A percentile compares a stretch with the other conserved stretches of the same genome.
These are phyloP conservation scores for Globisporangium nunn DNA, from an alignment of 352 stramenopile genomes.

Conservation along the genomic window DNA sequence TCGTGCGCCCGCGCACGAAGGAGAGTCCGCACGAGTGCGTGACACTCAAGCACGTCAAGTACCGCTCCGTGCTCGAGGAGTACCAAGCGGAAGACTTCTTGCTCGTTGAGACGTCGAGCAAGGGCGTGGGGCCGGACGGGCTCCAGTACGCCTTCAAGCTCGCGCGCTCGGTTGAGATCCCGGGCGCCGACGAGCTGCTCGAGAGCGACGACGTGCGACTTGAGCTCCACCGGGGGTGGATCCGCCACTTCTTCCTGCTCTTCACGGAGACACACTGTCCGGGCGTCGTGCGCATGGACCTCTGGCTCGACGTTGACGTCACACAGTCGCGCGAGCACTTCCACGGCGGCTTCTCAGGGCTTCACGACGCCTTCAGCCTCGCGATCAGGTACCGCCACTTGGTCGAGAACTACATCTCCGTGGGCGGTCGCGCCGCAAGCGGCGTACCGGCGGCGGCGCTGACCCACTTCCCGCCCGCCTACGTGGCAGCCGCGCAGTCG, in stretches of 20 bases:
- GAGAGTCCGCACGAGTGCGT: conserved; percentile 67
- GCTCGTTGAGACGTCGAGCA: conserved; percentile 47
- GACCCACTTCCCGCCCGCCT: conserved; percentile 15
- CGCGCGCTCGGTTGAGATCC: conserved; percentile 32
- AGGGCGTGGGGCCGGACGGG: conserved; percentile 34
- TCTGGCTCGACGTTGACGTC: conserved; percentile 64
- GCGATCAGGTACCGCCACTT: conserved; percentile 53
- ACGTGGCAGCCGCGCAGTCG: conserved; percentile 24
- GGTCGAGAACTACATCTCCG: conserved; percentile 25
- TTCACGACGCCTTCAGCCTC: conserved; percentile 66
- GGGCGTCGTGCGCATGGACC: conserved; percentile 55
- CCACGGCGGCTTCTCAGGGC: conserved; percentile 47
- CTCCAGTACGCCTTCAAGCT: conserved; percentile 56
- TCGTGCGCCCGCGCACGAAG: conserved; percentile 55
- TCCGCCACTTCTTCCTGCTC: conserved; percentile 57
- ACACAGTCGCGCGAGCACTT: conserved; percentile 44
- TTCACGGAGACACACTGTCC: conserved; percentile 49
- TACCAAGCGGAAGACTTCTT: conserved; percentile 56
- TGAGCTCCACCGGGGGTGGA: conserved; percentile 40
- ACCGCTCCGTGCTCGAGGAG: conserved; percentile 50
- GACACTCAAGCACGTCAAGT: conserved; percentile 73
- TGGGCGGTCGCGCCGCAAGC: neutral
- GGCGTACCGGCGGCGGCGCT: conserved; percentile 20
- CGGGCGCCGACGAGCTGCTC: conserved; percentile 34
- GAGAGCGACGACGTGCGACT: conserved; percentile 34